Evolutionary conservation across 495 filamentous ascomycete genomes (phyloP).

Genomic region (Penicillium simplicissimum): DNA sequence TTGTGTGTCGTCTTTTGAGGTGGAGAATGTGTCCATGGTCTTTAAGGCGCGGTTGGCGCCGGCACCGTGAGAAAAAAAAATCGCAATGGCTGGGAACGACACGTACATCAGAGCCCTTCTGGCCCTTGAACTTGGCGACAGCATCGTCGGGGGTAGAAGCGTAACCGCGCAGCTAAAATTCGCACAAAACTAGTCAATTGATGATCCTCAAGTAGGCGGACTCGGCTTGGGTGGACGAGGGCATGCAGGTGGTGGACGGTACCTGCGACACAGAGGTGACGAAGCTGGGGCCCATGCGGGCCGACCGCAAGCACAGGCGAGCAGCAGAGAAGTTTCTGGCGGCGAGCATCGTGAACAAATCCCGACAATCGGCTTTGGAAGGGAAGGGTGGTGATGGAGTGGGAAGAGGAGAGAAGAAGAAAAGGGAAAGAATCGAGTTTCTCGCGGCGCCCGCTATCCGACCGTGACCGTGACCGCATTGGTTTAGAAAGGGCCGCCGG

Average conservation of each 20-base stretch:
- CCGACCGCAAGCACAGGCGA: conserved; percentile 57
- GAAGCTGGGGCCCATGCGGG: conserved; percentile 49
- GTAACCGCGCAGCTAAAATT: conserved; percentile 47
- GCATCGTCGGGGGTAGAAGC: conserved; percentile 61
- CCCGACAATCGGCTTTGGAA: conserved; percentile 24
- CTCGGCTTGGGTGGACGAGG: conserved; percentile 4
- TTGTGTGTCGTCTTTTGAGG: background rate
- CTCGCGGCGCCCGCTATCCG: conserved; percentile 47
- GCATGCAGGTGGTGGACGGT: conserved; percentile 22
- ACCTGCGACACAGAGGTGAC: conserved; percentile 55
- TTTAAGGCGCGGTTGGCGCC: conserved; percentile 25
- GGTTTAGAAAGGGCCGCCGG: conserved; percentile 28
- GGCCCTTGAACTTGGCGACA: conserved; percentile 90
- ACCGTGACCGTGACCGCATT: conserved; percentile 36
- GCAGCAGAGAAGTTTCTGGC: conserved; percentile 56
- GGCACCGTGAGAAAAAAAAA: conserved; percentile 25
- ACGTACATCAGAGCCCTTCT: conserved; percentile 81
- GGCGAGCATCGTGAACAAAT: conserved; percentile 56
- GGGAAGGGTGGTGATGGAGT: conserved; percentile 20
- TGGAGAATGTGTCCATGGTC: conserved; percentile 4
- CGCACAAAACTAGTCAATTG: conserved; percentile 31
- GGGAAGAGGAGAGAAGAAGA: conserved; percentile 30
- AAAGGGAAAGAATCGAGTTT: conserved; percentile 32
- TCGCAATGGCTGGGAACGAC: conserved; percentile 16
- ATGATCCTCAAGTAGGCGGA: conserved; percentile 3